Evolutionary conservation across 805 yeast species (phyloP).

Genomic region (Yarrowia keelungensis): DNA sequence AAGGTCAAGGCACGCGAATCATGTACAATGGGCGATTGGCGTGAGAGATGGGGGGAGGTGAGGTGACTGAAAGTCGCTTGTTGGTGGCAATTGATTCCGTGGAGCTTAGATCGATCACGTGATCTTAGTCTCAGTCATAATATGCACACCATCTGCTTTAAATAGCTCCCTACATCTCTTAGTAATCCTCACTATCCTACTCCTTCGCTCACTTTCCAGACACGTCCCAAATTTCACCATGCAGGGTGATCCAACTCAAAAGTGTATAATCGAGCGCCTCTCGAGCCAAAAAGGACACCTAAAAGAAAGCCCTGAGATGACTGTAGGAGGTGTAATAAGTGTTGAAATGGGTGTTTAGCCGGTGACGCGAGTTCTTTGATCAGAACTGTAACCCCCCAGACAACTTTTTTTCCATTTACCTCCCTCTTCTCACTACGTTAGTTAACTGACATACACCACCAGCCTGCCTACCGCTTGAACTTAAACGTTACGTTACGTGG

Average conservation of each 20-base stretch:
- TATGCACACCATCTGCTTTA: too few species aligned
- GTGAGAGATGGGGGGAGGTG: constrained; percentile 2
- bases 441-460: constrained; percentile 2
- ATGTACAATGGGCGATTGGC: constrained; percentile 9
- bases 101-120: background rate
- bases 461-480: constrained; percentile 25
- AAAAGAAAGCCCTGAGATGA: background rate
- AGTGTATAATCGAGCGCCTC: constrained; percentile 27
- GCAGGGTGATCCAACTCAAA: constrained; percentile 38
- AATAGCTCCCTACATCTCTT: too few species aligned
- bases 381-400: too few species aligned
- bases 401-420: background rate
- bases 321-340: background rate
- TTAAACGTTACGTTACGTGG: constrained; percentile 37
- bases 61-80: too few species aligned
- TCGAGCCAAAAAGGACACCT: constrained; percentile 32
- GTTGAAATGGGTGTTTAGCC: too few species aligned
- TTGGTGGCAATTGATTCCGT: constrained; percentile 2
- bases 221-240: constrained; percentile 35
- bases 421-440: background rate
- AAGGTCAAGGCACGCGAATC: constrained; percentile 36
- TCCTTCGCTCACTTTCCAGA: constrained; percentile 25
- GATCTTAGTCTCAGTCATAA: too few species aligned
- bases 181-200: background rate
- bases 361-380: too few species aligned